Evolutionary conservation across 2,329 filamentous ascomycete species (phyloP), one percentile per base, ranked within the genome.

Genomic region (Cryphonectria radicalis): DNA sequence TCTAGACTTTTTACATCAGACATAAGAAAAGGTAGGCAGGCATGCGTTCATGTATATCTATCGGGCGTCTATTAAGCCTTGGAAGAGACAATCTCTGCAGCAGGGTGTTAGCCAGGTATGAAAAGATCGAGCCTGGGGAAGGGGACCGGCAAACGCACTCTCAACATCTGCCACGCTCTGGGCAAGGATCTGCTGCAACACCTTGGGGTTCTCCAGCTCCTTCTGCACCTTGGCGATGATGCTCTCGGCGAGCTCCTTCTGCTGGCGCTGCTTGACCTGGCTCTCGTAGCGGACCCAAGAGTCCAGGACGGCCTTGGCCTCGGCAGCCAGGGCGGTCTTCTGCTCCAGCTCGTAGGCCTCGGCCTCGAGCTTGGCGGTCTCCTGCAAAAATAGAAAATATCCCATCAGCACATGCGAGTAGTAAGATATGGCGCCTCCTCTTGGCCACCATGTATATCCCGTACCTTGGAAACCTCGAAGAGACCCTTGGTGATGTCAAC

Each of bases 251-350:
- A 99, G 90, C 89, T 99, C 96, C 85, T 89, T 92, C 90, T 99
- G 96, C 88, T 99, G 94, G 83, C 96, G 92, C 88, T 95, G 92
- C 93, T 98, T 99, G 81, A 99, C 95, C 88, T 98, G 96, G 79
- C 93, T 87, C 88, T 99, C 96, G 85, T 99, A 99, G 82, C 96
- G 93, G 76, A 98, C 95, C 97, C 96, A 99, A 71, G 94, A 98
- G 83, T 99, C 96, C 76, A 99, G 91, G 72, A 98, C 96, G 74
- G 89, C 80, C 92, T 98, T 99, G 80, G 95, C 95, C 89, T 99
- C 96, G 75, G 90, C 87, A 72, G 94, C 94, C 76, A 99, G 88
- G 78, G 94, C 93, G 74, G 95, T 98, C 87, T 91, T 92, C 87
- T 99, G 96, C 90, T 98, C 94, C 77, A 98, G 91, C 89, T 98